These are phyloP conservation scores for Gentiana macrophylla DNA, from an alignment of 257 asterid species.

Conservation along the genomic window DNA sequence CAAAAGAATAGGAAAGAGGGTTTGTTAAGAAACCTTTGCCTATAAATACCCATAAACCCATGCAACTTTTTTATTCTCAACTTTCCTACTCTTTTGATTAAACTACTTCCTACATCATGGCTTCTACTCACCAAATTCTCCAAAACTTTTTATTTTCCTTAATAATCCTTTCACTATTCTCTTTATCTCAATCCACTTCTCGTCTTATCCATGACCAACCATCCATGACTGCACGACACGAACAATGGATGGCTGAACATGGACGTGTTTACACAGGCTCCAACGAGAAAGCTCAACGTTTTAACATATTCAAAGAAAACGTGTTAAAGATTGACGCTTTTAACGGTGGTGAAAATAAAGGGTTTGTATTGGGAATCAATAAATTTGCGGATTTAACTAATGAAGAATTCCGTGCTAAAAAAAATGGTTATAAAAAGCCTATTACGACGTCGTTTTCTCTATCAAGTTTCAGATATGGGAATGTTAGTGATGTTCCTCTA, in stretches of 20 bases:
- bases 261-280: slow-evolving; percentile 15
- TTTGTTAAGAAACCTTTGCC: too few relatives aligned
- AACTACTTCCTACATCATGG: too few relatives aligned
- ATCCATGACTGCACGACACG: slow-evolving; percentile 22
- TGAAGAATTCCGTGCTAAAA: not conserved
- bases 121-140: too few relatives aligned
- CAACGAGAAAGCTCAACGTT: not conserved
- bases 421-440: not conserved
- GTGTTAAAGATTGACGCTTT: slow-evolving; percentile 27
- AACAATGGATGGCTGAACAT: slow-evolving; percentile 28
- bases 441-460: not conserved
- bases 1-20: too few relatives aligned
- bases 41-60: too few relatives aligned
- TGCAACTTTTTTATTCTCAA: too few relatives aligned
- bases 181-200: slow-evolving; percentile 10
- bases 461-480: slow-evolving; percentile 1
- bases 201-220: slow-evolving; percentile 8
- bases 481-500: not conserved
- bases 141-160: too few relatives aligned
- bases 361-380: not conserved
- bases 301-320: slow-evolving; percentile 24
- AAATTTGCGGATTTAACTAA: not conserved
- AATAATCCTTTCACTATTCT: too few relatives aligned
- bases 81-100: too few relatives aligned
- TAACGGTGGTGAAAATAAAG: slow-evolving; percentile 8